Evolutionary conservation across 805 yeast genomes (phyloP).

Genomic region (Wickerhamomyces strasburgensis): DNA sequence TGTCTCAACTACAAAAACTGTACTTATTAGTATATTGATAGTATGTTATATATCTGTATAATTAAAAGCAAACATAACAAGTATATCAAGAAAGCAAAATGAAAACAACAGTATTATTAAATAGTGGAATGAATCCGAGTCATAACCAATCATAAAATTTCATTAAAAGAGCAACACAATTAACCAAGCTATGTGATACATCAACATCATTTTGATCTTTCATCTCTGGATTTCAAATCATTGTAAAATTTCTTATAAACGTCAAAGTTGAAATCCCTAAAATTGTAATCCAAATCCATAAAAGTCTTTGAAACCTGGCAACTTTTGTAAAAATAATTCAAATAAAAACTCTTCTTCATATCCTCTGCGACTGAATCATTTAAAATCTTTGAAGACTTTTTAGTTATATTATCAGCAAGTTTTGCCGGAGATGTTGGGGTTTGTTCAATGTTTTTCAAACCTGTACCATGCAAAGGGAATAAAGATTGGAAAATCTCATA

Average conservation of each 20-base stretch:
- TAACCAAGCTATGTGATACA: too few species aligned
- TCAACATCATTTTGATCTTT: too few species aligned
- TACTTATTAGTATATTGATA: too few species aligned
- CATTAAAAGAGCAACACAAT: too few species aligned
- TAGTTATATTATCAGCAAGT: constrained; percentile 5
- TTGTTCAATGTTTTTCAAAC: constrained; percentile 19
- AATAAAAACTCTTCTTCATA: constrained; percentile 25
- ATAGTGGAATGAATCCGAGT: too few species aligned
- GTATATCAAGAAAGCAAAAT: too few species aligned
- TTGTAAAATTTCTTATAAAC: constrained; percentile 38
- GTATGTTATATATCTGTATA: too few species aligned
- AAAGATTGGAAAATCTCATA: constrained; percentile 82
- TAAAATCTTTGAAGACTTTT: constrained; percentile 16
- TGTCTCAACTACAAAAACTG: too few species aligned
- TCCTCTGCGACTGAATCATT: constrained; percentile 12
- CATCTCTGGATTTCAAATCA: constrained; percentile 22
- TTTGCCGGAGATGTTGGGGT: constrained; percentile 18
- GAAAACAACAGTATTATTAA: too few species aligned
- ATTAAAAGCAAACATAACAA: too few species aligned
- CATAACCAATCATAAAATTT: too few species aligned
- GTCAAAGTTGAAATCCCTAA: constrained; percentile 47
- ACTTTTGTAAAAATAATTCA: constrained; percentile 46
- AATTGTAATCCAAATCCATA: constrained; percentile 58
- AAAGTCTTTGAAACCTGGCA: constrained; percentile 58
- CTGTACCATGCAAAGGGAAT: constrained; percentile 52